phyloP scores from a whole-genome alignment of 2,329 filamentous ascomycete genomes.

The Pseudogymnoascus sp. region DNA sequence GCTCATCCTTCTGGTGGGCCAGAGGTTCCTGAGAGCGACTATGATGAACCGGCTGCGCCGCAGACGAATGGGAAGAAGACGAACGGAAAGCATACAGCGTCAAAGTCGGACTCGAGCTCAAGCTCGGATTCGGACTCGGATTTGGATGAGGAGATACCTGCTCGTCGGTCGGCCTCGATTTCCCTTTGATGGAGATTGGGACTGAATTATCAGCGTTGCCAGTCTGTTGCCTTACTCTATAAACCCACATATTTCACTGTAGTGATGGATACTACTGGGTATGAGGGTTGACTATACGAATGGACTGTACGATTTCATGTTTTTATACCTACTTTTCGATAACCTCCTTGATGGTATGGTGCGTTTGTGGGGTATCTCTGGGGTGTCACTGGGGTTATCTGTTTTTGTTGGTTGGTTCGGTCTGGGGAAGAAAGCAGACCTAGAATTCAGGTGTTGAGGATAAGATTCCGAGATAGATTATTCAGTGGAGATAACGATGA shows the following conservation, averaged over 20 bases:
- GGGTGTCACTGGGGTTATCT: background rate
- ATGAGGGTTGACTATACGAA: background rate
- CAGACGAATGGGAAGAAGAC: background rate
- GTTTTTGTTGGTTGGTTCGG: background rate
- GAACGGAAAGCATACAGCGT: background rate
- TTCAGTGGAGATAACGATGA: background rate
- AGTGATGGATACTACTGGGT: background rate
- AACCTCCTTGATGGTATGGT: background rate
- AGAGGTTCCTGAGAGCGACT: background rate
- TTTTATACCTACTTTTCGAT: background rate
- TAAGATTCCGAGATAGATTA: background rate
- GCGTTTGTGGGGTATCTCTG: background rate
- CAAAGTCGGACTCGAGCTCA: background rate
- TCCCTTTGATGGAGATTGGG: background rate
- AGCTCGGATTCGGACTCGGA: background rate
- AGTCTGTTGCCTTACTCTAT: background rate
- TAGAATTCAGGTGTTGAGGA: background rate
- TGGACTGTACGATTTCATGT: constrained; percentile 1
- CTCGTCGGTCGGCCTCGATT: background rate
- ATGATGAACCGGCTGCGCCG: background rate
- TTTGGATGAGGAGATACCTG: background rate
- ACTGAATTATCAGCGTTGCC: background rate
- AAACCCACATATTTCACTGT: background rate
- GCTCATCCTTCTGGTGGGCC: background rate
- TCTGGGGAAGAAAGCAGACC: background rate